Evolutionary conservation across 2,329 filamentous ascomycete genomes (phyloP).

Genomic region (Beauveria sp.): DNA sequence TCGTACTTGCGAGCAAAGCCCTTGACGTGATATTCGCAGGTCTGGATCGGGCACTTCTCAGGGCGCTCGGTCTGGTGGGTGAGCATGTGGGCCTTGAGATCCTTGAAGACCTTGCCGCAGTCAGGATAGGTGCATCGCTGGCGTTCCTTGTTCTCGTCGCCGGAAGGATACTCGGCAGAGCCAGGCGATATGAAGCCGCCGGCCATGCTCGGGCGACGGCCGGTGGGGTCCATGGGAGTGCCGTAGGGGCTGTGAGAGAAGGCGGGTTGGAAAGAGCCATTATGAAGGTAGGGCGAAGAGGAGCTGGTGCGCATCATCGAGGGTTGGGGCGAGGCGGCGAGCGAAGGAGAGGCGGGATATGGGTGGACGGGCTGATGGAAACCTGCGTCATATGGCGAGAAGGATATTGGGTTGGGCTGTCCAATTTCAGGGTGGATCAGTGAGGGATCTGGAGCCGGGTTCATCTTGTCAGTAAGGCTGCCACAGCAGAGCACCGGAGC

Average conservation of each 20-base stretch:
- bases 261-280: conserved; percentile 42
- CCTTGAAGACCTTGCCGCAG: conserved; percentile 81
- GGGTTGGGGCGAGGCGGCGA: conserved; percentile 44
- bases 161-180: conserved; percentile 52
- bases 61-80: conserved; percentile 87
- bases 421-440: conserved; percentile 48
- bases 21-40: conserved; percentile 86
- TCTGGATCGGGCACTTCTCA: conserved; percentile 88
- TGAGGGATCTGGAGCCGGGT: conserved; percentile 40
- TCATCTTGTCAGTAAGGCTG: conserved; percentile 28
- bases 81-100: conserved; percentile 88
- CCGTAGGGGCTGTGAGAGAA: conserved; percentile 48
- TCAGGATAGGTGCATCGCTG: conserved; percentile 73
- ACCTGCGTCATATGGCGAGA: conserved; percentile 38
- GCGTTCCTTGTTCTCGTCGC: conserved; percentile 58
- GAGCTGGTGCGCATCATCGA: conserved; percentile 44
- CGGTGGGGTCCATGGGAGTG: conserved; percentile 35
- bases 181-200: conserved; percentile 58
- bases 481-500: background rate
- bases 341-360: conserved; percentile 57
- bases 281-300: conserved; percentile 60
- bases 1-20: conserved; percentile 94
- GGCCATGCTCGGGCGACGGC: conserved; percentile 59
- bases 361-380: conserved; percentile 39
- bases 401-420: conserved; percentile 35